Conservation (phyloP, 371 early-diverging fungal genomes). For the Mucor plumbeus region DNA sequence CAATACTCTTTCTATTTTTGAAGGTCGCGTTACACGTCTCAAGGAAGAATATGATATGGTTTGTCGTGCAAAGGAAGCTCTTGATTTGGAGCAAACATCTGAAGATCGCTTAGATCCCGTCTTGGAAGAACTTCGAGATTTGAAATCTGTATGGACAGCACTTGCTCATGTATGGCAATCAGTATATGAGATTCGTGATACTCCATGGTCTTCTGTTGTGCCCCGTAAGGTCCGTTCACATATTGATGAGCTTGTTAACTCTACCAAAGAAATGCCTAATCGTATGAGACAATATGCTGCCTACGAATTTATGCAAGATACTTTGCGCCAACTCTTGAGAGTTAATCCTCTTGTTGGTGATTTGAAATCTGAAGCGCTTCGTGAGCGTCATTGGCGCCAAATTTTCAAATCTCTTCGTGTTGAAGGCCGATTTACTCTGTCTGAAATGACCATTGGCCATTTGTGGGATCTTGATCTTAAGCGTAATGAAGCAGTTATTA, state of each 20-base stretch:
- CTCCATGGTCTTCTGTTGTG: conserved; percentile 86
- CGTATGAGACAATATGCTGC: conserved; percentile 98
- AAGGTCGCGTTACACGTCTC: conserved; percentile 81
- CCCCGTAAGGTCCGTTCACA: conserved; percentile 90
- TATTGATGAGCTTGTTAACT: conserved; percentile 82
- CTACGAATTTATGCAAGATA: conserved; percentile 91
- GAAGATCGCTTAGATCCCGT: conserved; percentile 83
- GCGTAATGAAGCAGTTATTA: conserved; percentile 82
- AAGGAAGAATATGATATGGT: conserved; percentile 91
- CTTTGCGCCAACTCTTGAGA: conserved; percentile 79
- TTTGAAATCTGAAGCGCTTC: conserved; percentile 94
- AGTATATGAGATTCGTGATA: conserved; percentile 86
- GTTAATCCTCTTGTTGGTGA: conserved; percentile 86
- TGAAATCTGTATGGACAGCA: conserved; percentile 94
- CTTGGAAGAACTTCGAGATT: conserved; percentile 92
- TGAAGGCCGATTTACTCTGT: conserved; percentile 69
- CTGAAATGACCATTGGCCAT: conserved; percentile 93
- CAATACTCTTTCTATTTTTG: conserved; percentile 85
- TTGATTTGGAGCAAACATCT: conserved; percentile 76
- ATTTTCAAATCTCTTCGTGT: conserved; percentile 85
- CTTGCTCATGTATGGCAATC: conserved; percentile 85
- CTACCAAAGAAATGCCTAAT: conserved; percentile 91
- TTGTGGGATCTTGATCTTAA: conserved; percentile 94
- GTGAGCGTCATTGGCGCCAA: conserved; percentile 97
- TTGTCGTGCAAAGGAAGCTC: conserved; percentile 91